Conservation (phyloP, 2,329 filamentous ascomycete species). For the Aspergillus spinulosporus region DNA sequence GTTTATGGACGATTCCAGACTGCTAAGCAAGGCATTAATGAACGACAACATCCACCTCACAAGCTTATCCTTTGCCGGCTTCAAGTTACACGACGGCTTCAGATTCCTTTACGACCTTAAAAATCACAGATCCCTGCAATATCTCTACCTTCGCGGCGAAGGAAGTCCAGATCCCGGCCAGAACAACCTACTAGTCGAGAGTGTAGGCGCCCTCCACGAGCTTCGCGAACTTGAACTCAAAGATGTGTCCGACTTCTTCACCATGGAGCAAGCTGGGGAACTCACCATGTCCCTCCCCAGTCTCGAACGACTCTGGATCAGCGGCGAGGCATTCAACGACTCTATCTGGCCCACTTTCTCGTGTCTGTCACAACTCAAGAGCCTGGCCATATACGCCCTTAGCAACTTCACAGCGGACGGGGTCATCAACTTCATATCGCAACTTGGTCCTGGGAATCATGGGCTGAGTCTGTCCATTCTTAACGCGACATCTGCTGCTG, state of each 20-base stretch:
- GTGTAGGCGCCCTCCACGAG: conserved; percentile 29
- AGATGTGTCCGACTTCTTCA: conserved; percentile 37
- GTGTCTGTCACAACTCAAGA: conserved; percentile 30
- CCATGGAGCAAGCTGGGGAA: conserved; percentile 30
- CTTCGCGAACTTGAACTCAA: conserved; percentile 36
- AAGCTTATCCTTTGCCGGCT: conserved; percentile 32
- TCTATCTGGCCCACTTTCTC: conserved; percentile 28
- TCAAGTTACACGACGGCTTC: conserved; percentile 25
- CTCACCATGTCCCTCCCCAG: conserved; percentile 31
- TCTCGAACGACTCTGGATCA: conserved; percentile 37
- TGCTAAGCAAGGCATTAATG: conserved; percentile 32
- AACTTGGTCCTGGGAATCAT: conserved; percentile 30
- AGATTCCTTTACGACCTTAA: conserved; percentile 33
- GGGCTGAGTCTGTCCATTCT: conserved; percentile 34
- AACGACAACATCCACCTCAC: conserved; percentile 29
- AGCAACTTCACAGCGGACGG: conserved; percentile 35
- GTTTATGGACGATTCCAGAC: conserved; percentile 52
- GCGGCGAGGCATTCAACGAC: conserved; percentile 33
- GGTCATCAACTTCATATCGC: conserved; percentile 34
- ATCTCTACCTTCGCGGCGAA: conserved; percentile 34
- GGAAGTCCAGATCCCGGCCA: conserved; percentile 28
- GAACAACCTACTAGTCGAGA: conserved; percentile 33
- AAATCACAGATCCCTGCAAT: conserved; percentile 29
- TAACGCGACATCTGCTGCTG: conserved; percentile 24
- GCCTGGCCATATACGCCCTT: conserved; percentile 33